Conservation (phyloP, 768 basidiomycete species). For the Podaxis sp. region DNA sequence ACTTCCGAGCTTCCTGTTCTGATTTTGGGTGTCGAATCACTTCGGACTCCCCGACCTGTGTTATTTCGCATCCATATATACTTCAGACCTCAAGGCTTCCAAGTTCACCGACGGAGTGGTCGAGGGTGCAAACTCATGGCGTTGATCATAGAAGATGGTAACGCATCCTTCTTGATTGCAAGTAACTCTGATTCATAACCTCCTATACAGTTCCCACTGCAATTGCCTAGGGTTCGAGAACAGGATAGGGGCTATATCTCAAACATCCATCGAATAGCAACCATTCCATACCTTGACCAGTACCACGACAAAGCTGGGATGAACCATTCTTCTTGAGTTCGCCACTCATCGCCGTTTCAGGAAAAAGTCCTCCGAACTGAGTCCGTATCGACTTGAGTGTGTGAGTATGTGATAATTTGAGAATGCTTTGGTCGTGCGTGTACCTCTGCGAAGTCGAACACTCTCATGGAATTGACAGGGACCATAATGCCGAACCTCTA, state of each 20-base stretch:
- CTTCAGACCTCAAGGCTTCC: background rate
- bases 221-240: background rate
- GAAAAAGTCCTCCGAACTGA: background rate
- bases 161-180: background rate
- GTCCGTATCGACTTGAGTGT: background rate
- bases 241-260: background rate
- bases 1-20: background rate
- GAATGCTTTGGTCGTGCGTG: background rate
- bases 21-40: background rate
- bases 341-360: too few species aligned
- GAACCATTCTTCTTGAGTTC: background rate
- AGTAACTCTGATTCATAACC: constrained; percentile 1
- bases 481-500: background rate
- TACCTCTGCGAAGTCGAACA: background rate
- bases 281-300: background rate
- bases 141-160: background rate
- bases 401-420: background rate
- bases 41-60: background rate
- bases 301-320: background rate
- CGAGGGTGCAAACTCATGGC: background rate
- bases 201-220: background rate
- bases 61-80: background rate
- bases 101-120: background rate
- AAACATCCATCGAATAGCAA: background rate
- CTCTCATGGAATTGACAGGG: background rate